Base-by-base conservation (phyloP, 1,284 basidiomycete species). In the Flammula alnicola region DNA sequence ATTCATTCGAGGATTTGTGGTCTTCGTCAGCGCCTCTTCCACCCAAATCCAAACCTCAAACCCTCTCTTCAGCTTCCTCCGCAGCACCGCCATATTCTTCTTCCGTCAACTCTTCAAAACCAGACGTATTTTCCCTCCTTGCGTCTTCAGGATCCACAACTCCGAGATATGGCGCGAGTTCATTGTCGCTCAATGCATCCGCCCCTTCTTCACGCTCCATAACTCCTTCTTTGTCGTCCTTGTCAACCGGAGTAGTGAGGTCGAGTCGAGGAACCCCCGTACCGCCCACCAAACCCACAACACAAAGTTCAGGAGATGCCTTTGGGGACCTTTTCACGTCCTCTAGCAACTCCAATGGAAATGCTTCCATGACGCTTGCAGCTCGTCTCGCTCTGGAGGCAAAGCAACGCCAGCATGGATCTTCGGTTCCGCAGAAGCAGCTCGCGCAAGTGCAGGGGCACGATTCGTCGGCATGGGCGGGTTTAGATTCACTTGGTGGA, bases 1-100 rank as follows among this genome's bases (percentile, higher is more conserved):
- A 89, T 68, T 81, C 86, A 1, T 89, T 89, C 61, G 80, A 85
- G 51, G 85, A 88, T 64, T 78, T 89, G 31, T 89, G 86, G 87
- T 79, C 76, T 41, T 76, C 80, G 8, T 75, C 82, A 17, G 75
- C 74, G 3, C 79, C 78, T 17, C 60, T 72, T 23, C 79, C 78
- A 54, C 71, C 73, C 14, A 64, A 73, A 23, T 63, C 70, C 40
- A 66, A 74, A 35, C 67, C 76, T 31, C 73, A 74, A 33, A 80
- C 75, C 49, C 71, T 81, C 0, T 76, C 73, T 4, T 59, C 73
- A 20, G 55, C 58, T 14, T 40, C 53, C 14, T 20, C 61, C 25
- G 35, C 57, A 32, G 27, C 61, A 32, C 14, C 43, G 19, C 37
- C 55, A 7, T 52, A 51, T n/a, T 42, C 40, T 22, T 30, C 49